Evolutionary conservation across 2,329 filamentous ascomycete genomes (phyloP).

Genomic region (Metarhizium rileyi): DNA sequence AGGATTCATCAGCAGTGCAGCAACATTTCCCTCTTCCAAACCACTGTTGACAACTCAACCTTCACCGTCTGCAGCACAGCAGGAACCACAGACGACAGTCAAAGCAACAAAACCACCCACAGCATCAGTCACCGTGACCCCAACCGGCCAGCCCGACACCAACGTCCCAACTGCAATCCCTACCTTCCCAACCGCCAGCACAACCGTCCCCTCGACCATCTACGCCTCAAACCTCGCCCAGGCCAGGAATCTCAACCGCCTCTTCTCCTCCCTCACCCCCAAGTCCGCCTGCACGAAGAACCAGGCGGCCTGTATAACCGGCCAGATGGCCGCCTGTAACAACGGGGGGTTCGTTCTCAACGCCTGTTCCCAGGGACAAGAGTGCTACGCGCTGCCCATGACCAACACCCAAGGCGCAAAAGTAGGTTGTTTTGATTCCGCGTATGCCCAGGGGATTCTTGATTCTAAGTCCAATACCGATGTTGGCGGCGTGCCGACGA

Average conservation of each 20-base stretch:
- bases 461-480: conserved; percentile 16
- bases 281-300: conserved; percentile 34
- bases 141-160: conserved; percentile 17
- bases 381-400: conserved; percentile 47
- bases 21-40: not conserved
- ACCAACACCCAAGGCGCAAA: conserved; percentile 35
- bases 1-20: not conserved
- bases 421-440: conserved; percentile 36
- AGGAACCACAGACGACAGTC: not conserved
- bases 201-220: conserved; percentile 29
- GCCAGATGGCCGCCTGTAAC: conserved; percentile 38
- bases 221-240: conserved; percentile 36
- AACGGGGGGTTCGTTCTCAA: conserved; percentile 32
- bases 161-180: conserved; percentile 33
- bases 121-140: not conserved
- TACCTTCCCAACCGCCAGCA: conserved; percentile 25
- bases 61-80: not conserved
- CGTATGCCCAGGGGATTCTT: conserved; percentile 32
- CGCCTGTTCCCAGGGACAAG: conserved; percentile 23
- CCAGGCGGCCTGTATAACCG: conserved; percentile 44
- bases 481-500: conserved; percentile 1
- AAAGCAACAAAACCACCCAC: not conserved
- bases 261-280: conserved; percentile 34
- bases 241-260: conserved; percentile 35
- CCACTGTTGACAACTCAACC: not conserved